Evolutionary conservation across 805 yeast genomes (phyloP), one percentile per base, ranked within the genome.

Genomic region (Brettanomyces sp.): DNA sequence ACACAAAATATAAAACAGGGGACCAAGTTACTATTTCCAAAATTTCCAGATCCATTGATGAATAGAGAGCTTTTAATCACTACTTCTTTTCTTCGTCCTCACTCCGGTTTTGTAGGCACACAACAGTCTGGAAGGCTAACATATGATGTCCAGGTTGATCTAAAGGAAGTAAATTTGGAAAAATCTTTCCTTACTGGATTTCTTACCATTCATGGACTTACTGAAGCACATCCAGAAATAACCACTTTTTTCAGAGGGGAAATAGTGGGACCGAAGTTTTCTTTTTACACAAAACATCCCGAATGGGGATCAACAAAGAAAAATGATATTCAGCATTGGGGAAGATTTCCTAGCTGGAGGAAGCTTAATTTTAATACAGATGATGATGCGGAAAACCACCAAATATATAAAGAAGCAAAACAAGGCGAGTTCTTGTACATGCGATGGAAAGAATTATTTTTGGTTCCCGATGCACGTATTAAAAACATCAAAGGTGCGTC

Each of bases 401-500:
- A 54, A 13, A 52, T 57, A 9, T 64, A 65, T 48, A 35, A 56
- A 11, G 52, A 53, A 36, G 52, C 58, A 24, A 42, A 62, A 4
- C 52, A 67, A 42, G 65, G 71, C 50, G 73, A 79, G 47, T 74
- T 67, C 55, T 64, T 90, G 5, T 90, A 80, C 60, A 90, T 90
- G 96, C 73, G 96, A 53, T 90, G 98, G 98, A 90, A 90, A 65
- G 98, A 90, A 63, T 77, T 80, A 56, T 88, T 88, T 57, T 65
- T 90, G 49, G 80, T 85, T 7, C 95, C 95, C 0, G 95, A 88
- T 64, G 80, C 88, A 30, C 64, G 67, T 47, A 66, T 82, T n/a
- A 75, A 70, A 49, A 77, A 73, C 52, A 76, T 76, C 47, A 69
- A 67, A 52, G 91, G 76, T 13, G 96, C 96, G 0, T 84, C 95